Evolutionary conservation across 2,329 filamentous ascomycete genomes (phyloP).

Genomic region (Monosporascus sp.): DNA sequence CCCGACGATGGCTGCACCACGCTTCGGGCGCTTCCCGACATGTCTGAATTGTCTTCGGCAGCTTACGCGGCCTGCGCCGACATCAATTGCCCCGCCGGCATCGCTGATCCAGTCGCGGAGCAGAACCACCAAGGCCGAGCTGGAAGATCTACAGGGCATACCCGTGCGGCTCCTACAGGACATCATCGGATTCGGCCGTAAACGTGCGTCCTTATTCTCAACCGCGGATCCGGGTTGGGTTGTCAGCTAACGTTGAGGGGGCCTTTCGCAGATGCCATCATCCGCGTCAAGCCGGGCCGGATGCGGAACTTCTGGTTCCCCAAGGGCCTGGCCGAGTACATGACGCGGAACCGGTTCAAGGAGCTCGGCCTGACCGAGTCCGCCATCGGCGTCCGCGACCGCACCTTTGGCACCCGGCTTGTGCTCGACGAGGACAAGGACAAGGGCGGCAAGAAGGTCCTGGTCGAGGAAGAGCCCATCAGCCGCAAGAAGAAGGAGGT

Average conservation of each 20-base stretch:
- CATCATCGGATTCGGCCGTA: conserved; percentile 34
- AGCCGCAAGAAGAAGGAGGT: conserved; percentile 18
- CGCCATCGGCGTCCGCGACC: conserved; percentile 28
- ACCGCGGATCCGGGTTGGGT: background rate
- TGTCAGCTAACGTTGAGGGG: background rate
- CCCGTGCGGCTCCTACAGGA: conserved; percentile 38
- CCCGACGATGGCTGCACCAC: conserved; percentile 6
- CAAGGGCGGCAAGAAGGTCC: conserved; percentile 1
- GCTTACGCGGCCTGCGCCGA: conserved; percentile 16
- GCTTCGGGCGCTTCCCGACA: conserved; percentile 17
- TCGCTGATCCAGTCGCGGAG: conserved; percentile 28
- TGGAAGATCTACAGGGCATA: conserved; percentile 33
- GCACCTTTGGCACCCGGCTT: conserved; percentile 21
- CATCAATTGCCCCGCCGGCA: conserved; percentile 14
- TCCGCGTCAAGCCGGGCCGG: conserved; percentile 28
- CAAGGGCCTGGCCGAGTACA: conserved; percentile 27
- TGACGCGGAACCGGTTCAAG: conserved; percentile 25
- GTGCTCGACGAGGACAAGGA: conserved; percentile 9
- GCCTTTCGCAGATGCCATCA: conserved; percentile 23
- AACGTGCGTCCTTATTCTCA: conserved; percentile 19
- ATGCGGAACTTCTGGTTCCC: conserved; percentile 31
- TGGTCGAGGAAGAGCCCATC: conserved; percentile 3
- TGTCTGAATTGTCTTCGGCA: conserved; percentile 28
- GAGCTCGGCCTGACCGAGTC: conserved; percentile 26
- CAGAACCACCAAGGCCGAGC: conserved; percentile 29